Base-by-base conservation (phyloP, 805 yeast genomes). In the Cyberlindnera lachancei region DNA sequence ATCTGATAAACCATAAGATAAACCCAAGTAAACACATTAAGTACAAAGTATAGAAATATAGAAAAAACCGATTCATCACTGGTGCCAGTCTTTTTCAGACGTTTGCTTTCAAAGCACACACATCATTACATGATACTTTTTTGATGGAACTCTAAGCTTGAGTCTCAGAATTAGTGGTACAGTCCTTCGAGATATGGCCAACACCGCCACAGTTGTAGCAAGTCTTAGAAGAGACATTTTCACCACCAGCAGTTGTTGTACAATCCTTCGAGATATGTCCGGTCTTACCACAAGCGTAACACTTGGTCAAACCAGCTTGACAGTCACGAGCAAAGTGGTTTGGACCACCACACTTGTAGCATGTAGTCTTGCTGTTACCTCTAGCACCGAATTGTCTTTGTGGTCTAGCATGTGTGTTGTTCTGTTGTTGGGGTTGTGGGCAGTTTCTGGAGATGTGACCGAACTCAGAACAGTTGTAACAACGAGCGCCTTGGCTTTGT, bases 271-370 rank as follows among this genome's bases (percentile, higher is more conserved):
- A 77, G 50, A 85, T 76, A 68, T 88, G 96, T 36, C 96, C 96
- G 42, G 73, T 66, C 61, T 79, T 76, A 49, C 95, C 95, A 64
- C 96, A 87, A 41, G 88, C 82, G 72, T 85, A 88, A 64, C 96
- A 87, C 64, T 84, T 84, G 56, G 76, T 70, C 35, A 61, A 63
- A 45, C 69, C 72, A 36, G 75, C 71, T 47, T 76, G 78, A 64
- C 95, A 85, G 61, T 85, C 94, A 66, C 84, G 80, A 45, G 95
- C 94, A 64, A 79, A 80, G 61, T 86, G 95, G 75, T 84, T 84
- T 55, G 92, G 87, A 44, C 90, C 92, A 54, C 94, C 94, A 59
- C 94, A 84, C 64, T 79, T 84, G 78, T 80, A 82, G 64, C 95
- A 84, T 37, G 84, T 64, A 39, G 63, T 61, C 42, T 63, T 52